These are phyloP conservation scores for Berkeleyomyces rouxiae DNA, from an alignment of 2,329 filamentous ascomycete genomes.

Conservation along the genomic window DNA sequence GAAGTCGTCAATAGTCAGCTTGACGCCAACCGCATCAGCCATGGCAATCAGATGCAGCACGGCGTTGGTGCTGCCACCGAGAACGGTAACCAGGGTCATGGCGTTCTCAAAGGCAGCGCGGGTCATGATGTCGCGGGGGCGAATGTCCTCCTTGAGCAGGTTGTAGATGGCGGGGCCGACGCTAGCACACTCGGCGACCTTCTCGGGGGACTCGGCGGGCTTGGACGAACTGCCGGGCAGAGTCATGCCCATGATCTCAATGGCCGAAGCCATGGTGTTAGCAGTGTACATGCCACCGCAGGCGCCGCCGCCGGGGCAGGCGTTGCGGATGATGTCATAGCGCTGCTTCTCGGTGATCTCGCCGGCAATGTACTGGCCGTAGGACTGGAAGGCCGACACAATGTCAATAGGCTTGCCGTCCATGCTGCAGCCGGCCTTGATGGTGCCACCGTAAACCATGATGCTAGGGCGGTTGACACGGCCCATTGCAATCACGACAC, in stretches of 20 bases:
- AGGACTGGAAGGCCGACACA: conserved; percentile 93
- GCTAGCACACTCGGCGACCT: conserved; percentile 54
- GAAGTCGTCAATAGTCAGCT: conserved; percentile 75
- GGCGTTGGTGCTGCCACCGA: conserved; percentile 72
- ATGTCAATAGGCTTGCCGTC: conserved; percentile 73
- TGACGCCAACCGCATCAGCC: conserved; percentile 63
- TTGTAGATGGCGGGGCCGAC: conserved; percentile 60
- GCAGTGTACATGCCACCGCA: conserved; percentile 72
- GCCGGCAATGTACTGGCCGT: conserved; percentile 84
- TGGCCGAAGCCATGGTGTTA: conserved; percentile 71
- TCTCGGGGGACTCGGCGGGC: conserved; percentile 56
- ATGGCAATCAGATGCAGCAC: conserved; percentile 75
- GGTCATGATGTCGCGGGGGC: conserved; percentile 62
- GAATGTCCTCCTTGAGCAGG: conserved; percentile 59
- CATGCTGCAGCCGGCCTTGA: conserved; percentile 73
- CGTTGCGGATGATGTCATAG: conserved; percentile 86
- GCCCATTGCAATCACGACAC: conserved; percentile 83
- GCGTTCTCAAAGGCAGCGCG: conserved; percentile 70
- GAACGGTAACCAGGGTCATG: conserved; percentile 68
- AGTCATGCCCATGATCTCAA: conserved; percentile 68
- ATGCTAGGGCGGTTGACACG: conserved; percentile 83
- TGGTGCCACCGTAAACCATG: conserved; percentile 96
- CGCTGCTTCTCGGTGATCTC: conserved; percentile 82
- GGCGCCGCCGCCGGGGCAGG: conserved; percentile 48
- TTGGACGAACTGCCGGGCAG: conserved; percentile 69